Conservation (phyloP, 2,329 filamentous ascomycete species). For the Aureobasidium sp. region DNA sequence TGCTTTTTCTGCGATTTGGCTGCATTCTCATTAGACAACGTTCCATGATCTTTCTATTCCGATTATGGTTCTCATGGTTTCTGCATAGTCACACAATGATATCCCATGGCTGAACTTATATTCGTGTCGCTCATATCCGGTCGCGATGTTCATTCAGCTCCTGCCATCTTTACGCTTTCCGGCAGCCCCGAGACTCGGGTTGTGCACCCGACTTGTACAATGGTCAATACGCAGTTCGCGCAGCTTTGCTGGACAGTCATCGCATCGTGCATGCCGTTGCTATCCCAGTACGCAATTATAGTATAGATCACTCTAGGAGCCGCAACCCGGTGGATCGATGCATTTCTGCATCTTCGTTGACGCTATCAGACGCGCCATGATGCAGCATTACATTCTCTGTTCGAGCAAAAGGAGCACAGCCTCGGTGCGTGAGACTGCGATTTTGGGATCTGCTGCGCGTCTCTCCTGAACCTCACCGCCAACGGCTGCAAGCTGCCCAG, state of each 20-base stretch:
- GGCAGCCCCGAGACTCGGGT: constrained; percentile 11
- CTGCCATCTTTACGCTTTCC: not conserved
- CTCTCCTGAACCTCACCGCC: not conserved
- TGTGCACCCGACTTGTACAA: not conserved
- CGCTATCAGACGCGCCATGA: constrained; percentile 3
- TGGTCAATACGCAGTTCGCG: not conserved
- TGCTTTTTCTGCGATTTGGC: constrained; percentile 7
- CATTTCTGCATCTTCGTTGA: constrained; percentile 10
- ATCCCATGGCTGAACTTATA: not conserved
- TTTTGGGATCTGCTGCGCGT: not conserved
- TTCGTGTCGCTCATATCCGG: constrained; percentile 1
- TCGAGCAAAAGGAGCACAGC: not conserved
- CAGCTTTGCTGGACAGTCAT: not conserved
- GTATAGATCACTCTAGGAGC: not conserved
- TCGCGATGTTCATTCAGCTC: not conserved
- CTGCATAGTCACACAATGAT: not conserved
- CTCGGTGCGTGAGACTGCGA: not conserved
- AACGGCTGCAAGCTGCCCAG: not conserved
- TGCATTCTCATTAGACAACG: not conserved
- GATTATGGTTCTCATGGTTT: not conserved
- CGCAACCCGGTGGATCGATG: not conserved
- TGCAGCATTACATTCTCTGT: not conserved
- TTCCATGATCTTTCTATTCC: not conserved
- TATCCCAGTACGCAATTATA: not conserved
- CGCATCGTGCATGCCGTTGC: constrained; percentile 3